Base-by-base conservation (phyloP, 495 filamentous ascomycete genomes). In the Neurospora tetraspora region DNA sequence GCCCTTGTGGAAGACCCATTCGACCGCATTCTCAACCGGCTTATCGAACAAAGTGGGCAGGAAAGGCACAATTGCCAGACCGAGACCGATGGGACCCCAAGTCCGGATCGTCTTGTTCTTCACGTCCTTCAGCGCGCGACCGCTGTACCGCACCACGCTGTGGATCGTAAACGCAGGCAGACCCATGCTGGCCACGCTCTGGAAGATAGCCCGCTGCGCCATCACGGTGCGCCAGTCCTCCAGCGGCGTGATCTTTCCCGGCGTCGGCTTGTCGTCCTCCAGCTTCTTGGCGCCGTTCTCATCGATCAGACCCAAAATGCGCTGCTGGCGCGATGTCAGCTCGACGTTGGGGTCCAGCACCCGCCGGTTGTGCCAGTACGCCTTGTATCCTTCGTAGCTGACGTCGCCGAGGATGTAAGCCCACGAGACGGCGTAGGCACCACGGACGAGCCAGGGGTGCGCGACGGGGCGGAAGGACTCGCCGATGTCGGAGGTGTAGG, bases 141-240 rank as follows among this genome's bases (percentile, higher is more conserved):
- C 93, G 9, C 91, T 92, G 78, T 99, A 97, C 75, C 88, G 87
- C 45, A 99, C 96, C 14, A 98, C 85, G 70, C 89, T 92, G 78
- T 99, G 96, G 71, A 99, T 98, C 0, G 96, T 99, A 72, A 99
- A 93, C 0, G 96, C 96, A 4, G 96, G 96, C 73, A 98, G 78
- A 10, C 92, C 96, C 96, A 99, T 99, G 78, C 88, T 91, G 3
- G 96, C 96, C 68, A 99, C 70, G 74, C 88, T 88, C 84, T 99
- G 96, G 80, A 99, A 99, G 5, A 97, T 84, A 1, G 89, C 93
- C 34, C 96, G 86, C 84, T 98, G 92, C 42, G 88, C 91, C 94
- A 97, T 96, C 10, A 98, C 91, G 72, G 93, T 90, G 18, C 94
- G 85, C 74, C 93, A 99, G 79, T 99, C 95, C 76, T 99, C 94